Base-by-base conservation (phyloP, 768 basidiomycete genomes). In the Lactifluus volemus region DNA sequence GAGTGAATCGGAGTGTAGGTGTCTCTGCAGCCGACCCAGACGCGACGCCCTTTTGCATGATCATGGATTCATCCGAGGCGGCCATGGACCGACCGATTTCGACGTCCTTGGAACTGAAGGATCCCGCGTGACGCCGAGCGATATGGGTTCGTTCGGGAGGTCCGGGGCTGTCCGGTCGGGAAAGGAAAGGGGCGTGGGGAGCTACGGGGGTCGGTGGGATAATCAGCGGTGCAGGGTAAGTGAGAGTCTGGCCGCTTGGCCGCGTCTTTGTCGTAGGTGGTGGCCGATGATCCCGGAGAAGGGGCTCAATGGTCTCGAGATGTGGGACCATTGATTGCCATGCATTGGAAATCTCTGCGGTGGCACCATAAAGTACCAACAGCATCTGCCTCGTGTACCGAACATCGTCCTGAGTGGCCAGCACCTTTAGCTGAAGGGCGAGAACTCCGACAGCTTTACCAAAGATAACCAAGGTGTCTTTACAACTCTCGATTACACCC, bases 101-200 rank as follows among this genome's bases (percentile, higher is more conserved):
- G 6, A 96, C 88, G 70, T 97, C 94, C 69, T 92, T 89, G 29
- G 81, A 85, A 63, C 94, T 96, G 75, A 96, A 98, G 4, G 94
- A 96, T n/a, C 94, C 94, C 5, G 90, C 94, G 71, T 96, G 89
- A 41, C 94, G 79, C 48, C 93, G 79, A 25, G 83, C 79, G 52
- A 81, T 85, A 30, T 84, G 83, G 52, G 68, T 66, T 53, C 65
- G 49, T 36, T 55, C 56, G 8, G 55, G 44, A 34, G 64, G 64
- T 14, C 67, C 69, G 9, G 73, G 69, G 32, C 68, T 59, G 2
- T 68, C 59, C 12, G 70, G 52, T 49, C 32, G 67, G 34, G 52
- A 50, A 53, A 51, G 59, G 49, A 47, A 54, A 51, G 45, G 34
- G 8, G 52, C 25, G 29, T 59, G 68, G 3, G 72, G 61, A 45